Base-by-base conservation (phyloP, 2,329 filamentous ascomycete species). In the Colletotrichum sp. region DNA sequence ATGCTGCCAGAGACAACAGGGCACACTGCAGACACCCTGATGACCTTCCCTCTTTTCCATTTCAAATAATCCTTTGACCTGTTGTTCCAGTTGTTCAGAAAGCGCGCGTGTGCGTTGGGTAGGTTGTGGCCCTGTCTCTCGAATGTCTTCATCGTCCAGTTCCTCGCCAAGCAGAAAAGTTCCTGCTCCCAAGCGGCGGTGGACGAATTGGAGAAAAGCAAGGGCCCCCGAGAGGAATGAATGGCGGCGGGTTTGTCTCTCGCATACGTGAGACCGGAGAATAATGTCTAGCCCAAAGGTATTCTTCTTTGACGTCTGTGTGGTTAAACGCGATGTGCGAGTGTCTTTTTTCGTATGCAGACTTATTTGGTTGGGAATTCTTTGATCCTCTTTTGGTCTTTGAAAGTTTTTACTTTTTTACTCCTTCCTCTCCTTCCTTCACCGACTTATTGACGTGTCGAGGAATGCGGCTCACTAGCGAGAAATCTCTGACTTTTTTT, bases 371-470 rank as follows among this genome's bases (percentile, higher is more conserved):
- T 55, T 66, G 52, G 36, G 60, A 68, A 75, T 75, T 65, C 58
- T 48, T 56, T 68, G 36, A 43, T 70, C 48, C 58, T 75, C 69
- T 56, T 71, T 34, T 38, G 28, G 62, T 24, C n/a, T 64, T 28
- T 34, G 21, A 60, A 75, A 18, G 8, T 18, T 38, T 52, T 52
- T 48, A 30, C 4, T 73, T 58, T 67, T n/a, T 7, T 13, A 12
- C n/a, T 52, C 43, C 43, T 10, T 21, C 52, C 55, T 68, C 26
- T 64, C 9, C n/a, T 52, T 52, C 43, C 71, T 66, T 75, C 74
- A 76, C 74, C 71, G 74, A 76, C 74, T 76, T 43, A 61, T 71
- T 75, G 74, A 67, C 71, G 60, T 75, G 66, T 58, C 43, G 48
- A 66, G 38, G 61, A 71, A 75, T 62, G 71, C 43, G 38, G 62